Base-by-base conservation (phyloP, 208 protist species). In the Trypanosoma lewisi region DNA sequence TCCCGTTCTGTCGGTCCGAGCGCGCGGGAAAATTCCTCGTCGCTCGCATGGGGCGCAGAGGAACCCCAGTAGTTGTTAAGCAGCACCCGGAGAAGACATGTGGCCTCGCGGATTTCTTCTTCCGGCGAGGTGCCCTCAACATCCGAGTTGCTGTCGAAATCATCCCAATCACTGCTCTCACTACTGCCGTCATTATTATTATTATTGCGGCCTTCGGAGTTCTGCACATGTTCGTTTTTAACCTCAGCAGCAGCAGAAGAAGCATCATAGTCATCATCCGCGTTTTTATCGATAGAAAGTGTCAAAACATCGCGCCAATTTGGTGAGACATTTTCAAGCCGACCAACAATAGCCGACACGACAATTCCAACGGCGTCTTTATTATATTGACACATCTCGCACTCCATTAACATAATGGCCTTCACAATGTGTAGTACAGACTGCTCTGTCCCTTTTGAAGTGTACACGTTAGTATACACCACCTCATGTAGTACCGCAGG, bases 381-480 rank as follows among this genome's bases (percentile, higher is more conserved):
- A 41, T 25, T 44, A n/a, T n/a, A n/a, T 23, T 27, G 63, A 41
- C n/a, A 21, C 17, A 21, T 42, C 25, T 62, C 63, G 37, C 63
- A 69, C 47, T 69, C 63, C 25, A 55, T 58, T 45, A 74, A 65
- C 63, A 90, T 82, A 9, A 90, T 60, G 45, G 74, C 49, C 1
- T 77, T 73, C 41, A 81, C 53, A 63, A 85, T 77, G 37, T 75
- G 67, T 36, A 90, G 52, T 50, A 85, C 82, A 47, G 60, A 71
- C 28, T 65, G 78, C 64, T 93, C 87, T 44, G 69, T 60, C 9
- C 69, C 76, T 39, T 73, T 73, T 16, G 71, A 79, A 28, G 59
- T 52, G 62, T 85, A 89, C 17, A 69, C 7, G 8, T 54, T 61
- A 23, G 11, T 37, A 57, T 69, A 69, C 8, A 69, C 54, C 17